These are phyloP conservation scores for Aspergillus aculeatinus DNA, from an alignment of 2,329 filamentous ascomycete species.

Conservation along the genomic window DNA sequence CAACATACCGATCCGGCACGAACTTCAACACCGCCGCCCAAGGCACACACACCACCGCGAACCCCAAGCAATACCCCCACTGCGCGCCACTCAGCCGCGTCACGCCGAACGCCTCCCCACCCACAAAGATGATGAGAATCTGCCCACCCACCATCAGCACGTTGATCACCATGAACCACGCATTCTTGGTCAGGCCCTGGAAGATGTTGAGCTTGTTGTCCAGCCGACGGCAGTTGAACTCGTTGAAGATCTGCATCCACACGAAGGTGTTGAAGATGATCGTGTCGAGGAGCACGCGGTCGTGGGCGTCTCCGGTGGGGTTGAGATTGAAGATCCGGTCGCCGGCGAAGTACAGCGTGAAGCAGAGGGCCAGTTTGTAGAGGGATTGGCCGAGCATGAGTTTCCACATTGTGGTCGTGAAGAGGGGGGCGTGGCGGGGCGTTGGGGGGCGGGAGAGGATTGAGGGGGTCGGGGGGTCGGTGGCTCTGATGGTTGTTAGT, in stretches of 20 bases:
- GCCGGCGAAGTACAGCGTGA: slow-evolving; percentile 73
- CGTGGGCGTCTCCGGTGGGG: slow-evolving; percentile 21
- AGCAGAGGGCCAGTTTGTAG: slow-evolving; percentile 75
- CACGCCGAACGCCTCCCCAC: slow-evolving; percentile 74
- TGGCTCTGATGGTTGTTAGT: slow-evolving; percentile 51
- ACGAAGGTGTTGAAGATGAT: slow-evolving; percentile 97
- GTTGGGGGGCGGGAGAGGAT: slow-evolving; percentile 74
- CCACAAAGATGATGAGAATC: slow-evolving; percentile 81
- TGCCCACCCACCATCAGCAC: slow-evolving; percentile 81
- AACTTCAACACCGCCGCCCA: slow-evolving; percentile 8
- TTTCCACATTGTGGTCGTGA: slow-evolving; percentile 94
- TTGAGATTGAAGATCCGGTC: slow-evolving; percentile 55
- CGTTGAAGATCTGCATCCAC: slow-evolving; percentile 98
- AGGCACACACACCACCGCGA: slow-evolving; percentile 1
- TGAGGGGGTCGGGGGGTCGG: slow-evolving; percentile 75
- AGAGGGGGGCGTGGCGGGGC: slow-evolving; percentile 65
- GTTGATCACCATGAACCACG: slow-evolving; percentile 82
- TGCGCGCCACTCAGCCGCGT: slow-evolving; percentile 65
- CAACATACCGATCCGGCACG: slow-evolving; percentile 3
- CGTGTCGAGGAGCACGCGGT: slow-evolving; percentile 59
- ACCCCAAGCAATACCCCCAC: slow-evolving; percentile 72
- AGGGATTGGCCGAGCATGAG: slow-evolving; percentile 92
- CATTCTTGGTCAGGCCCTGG: slow-evolving; percentile 76
- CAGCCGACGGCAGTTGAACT: slow-evolving; percentile 88
- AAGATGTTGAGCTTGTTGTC: slow-evolving; percentile 95